phyloP scores from a whole-genome alignment of 2,329 filamentous ascomycete genomes.

The Apiospora rasikravindrae region DNA sequence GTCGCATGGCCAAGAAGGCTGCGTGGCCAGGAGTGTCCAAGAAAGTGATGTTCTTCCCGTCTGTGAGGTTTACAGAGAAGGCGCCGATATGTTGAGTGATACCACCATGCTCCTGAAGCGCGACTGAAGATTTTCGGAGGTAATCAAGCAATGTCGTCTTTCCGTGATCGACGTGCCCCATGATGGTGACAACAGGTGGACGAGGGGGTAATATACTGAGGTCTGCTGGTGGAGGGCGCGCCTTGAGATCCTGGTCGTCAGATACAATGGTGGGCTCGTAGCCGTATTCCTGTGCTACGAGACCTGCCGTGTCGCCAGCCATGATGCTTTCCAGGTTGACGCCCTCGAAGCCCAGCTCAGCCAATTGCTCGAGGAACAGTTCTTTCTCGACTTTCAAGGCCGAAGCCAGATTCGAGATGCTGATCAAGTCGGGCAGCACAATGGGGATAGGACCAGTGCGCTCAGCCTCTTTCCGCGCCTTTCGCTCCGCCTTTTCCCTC shows the following conservation, averaged over 20 bases:
- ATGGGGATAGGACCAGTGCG: constrained; percentile 60
- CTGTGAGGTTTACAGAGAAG: constrained; percentile 87
- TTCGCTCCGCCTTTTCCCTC: constrained; percentile 45
- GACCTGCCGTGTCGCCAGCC: constrained; percentile 85
- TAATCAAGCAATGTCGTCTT: constrained; percentile 97
- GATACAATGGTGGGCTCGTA: constrained; percentile 81
- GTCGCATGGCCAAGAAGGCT: constrained; percentile 93
- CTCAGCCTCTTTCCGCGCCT: constrained; percentile 45
- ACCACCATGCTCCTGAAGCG: constrained; percentile 88
- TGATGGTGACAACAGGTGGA: constrained; percentile 96
- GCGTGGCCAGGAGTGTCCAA: constrained; percentile 96
- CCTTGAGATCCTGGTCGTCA: constrained; percentile 73
- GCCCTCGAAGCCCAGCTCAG: constrained; percentile 88
- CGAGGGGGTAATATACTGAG: constrained; percentile 70
- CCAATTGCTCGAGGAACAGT: constrained; percentile 75
- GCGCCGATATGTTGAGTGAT: constrained; percentile 99
- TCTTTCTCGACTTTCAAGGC: constrained; percentile 74
- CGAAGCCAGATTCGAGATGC: constrained; percentile 79
- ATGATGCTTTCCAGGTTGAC: constrained; percentile 83
- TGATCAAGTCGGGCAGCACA: constrained; percentile 88
- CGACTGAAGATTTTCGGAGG: constrained; percentile 90
- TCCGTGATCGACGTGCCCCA: constrained; percentile 98
- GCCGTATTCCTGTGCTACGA: constrained; percentile 92
- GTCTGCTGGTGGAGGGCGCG: constrained; percentile 72
- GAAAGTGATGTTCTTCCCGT: constrained; percentile 92